Percentiles rank a stretch among this genome's conserved stretches.
Conservation (phyloP, 345 rosid species). For the Salix brachista region DNA sequence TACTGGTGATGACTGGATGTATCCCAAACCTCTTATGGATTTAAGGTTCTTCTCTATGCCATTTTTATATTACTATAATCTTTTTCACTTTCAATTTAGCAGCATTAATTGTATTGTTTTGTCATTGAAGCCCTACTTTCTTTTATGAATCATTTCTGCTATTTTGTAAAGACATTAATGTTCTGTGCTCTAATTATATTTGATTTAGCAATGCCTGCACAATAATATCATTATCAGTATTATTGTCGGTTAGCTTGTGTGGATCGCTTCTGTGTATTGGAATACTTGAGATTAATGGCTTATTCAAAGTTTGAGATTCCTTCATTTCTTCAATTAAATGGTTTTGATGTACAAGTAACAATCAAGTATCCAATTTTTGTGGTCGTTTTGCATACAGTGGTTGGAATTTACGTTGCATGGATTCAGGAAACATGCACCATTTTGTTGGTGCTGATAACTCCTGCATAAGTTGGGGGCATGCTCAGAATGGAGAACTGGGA, state of each 20-base stretch:
- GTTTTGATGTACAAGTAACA: neutral
- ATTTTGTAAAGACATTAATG: neutral
- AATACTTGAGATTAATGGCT: neutral
- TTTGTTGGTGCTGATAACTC: conserved; percentile 97
- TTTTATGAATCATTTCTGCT: neutral
- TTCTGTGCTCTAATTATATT: neutral
- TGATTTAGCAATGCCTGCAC: neutral
- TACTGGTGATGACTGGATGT: conserved; percentile 97
- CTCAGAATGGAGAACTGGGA: conserved; percentile 90
- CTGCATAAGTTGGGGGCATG: conserved; percentile 99
- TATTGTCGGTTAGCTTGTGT: neutral
- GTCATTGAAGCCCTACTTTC: neutral
- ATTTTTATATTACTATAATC: neutral
- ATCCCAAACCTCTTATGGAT: conserved; percentile 98
- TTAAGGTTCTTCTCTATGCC: conserved; percentile 55
- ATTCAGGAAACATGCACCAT: conserved; percentile 92
- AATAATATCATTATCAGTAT: neutral
- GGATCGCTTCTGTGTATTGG: neutral
- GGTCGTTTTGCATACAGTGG: conserved; percentile 49
- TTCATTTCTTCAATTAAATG: neutral
- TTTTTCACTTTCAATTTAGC: neutral
- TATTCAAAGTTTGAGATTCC: neutral
- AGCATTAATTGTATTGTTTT: neutral
- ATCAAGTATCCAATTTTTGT: neutral
- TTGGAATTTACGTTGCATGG: conserved; percentile 97